Evolutionary conservation across 495 filamentous ascomycete genomes (phyloP), one percentile per base, ranked within the genome.

Genomic region (Trichodelitschia bisporula): DNA sequence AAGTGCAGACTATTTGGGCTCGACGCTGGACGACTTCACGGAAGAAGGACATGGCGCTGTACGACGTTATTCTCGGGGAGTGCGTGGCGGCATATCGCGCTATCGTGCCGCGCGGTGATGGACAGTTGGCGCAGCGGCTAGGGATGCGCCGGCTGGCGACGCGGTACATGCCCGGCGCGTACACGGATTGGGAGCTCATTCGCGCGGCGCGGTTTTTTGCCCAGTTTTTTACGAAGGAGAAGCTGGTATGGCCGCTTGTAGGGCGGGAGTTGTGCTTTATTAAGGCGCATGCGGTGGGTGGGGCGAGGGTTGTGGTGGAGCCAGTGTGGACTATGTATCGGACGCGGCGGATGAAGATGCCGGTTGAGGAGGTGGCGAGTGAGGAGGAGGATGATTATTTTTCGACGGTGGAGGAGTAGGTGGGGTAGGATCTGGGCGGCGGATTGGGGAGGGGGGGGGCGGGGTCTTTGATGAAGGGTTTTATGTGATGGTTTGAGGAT

Each of bases 201-300:
- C 36, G 40, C 3, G 40, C 43, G 4, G 38, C 40, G 1, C 36
- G 40, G 2, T 21, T 43, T 15, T 41, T 36, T 28, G 32, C 27
- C 2, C 4, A 2, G n/a, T 33, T 30, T 10, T 15, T 28, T 6
- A 18, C 17, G 10, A 31, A 30, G 16, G 3, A 11, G 0, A 15
- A 38, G 2, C 43, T 47, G 19, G 26, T 40, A 3, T 45, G 12
- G 5, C 28, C 35, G 20, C 32, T 45, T 28, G 39, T 42, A 2
- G 44, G 44, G 6, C 32, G 26, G 15, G 31, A 45, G 21, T 25
- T 47, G 1, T 36, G 34, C 2, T 16, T 37, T n/a, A 18, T 45
- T 1, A 47, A 47, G 29, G 34, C 29, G 8, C 8, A 13, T 9
- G 33, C 10, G 2, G 27, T 9, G 8, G 26, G 26, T 9, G 28